These are phyloP conservation scores for Cyclotella baltica DNA, from an alignment of 108 stramenopile species.

Conservation along the genomic window DNA sequence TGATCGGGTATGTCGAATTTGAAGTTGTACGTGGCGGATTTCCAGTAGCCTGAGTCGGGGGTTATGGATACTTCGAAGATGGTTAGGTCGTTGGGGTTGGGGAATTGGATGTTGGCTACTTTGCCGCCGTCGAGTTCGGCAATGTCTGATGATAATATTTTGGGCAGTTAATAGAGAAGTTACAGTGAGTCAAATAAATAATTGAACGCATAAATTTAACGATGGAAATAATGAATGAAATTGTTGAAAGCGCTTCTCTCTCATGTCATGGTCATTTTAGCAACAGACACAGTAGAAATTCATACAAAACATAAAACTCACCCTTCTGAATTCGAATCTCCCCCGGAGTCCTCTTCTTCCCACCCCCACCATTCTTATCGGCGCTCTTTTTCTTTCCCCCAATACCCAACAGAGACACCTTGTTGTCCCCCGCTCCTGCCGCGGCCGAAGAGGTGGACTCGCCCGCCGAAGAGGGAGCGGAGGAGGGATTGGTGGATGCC, in stretches of 20 bases:
- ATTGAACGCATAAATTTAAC: background rate
- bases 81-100: slow-evolving; percentile 97
- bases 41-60: slow-evolving; percentile 96
- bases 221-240: background rate
- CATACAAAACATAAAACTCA: slow-evolving; percentile 28
- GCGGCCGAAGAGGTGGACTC: slow-evolving; percentile 14
- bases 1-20: slow-evolving; percentile 93
- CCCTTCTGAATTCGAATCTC: slow-evolving; percentile 99
- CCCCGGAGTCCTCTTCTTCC: slow-evolving; percentile 92
- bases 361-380: slow-evolving; percentile 37
- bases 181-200: background rate
- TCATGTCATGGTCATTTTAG: too few species aligned
- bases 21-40: slow-evolving; percentile 94
- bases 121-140: slow-evolving; percentile 99
- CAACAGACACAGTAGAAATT: background rate
- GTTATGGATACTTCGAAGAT: slow-evolving; percentile 89
- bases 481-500: slow-evolving; percentile 28
- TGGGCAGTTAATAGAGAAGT: too few species aligned
- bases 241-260: background rate
- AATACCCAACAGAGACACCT: slow-evolving; percentile 82
- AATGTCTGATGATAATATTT: slow-evolving; percentile 76
- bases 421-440: too few species aligned
- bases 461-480: slow-evolving; percentile 42
- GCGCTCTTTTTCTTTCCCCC: slow-evolving; percentile 85
- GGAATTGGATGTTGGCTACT: slow-evolving; percentile 92